Percentiles rank a stretch among this genome's conserved stretches.
phyloP scores from a whole-genome alignment of 2,329 filamentous ascomycete genomes.

The Sporothrix phasma region DNA sequence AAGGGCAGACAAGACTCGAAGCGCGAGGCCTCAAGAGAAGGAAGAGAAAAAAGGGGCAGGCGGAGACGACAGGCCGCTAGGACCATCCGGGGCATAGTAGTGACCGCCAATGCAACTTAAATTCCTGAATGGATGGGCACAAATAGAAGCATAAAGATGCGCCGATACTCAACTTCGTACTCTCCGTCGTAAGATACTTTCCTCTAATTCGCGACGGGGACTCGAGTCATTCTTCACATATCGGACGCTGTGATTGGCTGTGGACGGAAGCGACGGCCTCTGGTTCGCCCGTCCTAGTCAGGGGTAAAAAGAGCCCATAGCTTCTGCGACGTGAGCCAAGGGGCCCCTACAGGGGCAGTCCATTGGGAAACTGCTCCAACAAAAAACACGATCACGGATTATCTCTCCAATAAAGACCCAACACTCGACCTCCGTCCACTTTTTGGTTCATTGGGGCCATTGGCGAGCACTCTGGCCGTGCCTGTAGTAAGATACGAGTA shows the following conservation, averaged over 20 bases:
- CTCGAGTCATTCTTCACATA: neutral
- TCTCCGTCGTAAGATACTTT: too few relatives aligned
- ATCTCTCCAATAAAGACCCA: too few relatives aligned
- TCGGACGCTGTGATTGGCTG: neutral
- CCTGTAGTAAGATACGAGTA: too few relatives aligned
- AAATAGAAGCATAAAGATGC: conserved; percentile 5
- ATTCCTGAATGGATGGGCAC: neutral
- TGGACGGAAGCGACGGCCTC: neutral
- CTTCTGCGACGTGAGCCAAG: neutral
- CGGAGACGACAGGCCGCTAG: conserved; percentile 1
- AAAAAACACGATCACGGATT: too few relatives aligned
- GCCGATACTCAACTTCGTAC: too few relatives aligned
- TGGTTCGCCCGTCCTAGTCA: conserved; percentile 4
- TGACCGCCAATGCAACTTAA: conserved; percentile 5
- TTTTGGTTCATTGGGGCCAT: too few relatives aligned
- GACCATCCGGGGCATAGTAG: neutral
- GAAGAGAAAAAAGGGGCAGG: neutral
- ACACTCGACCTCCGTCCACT: too few relatives aligned
- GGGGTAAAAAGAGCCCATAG: neutral
- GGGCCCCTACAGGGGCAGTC: neutral
- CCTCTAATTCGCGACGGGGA: neutral
- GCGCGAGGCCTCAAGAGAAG: neutral
- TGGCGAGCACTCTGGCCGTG: too few relatives aligned
- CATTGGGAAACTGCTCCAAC: too few relatives aligned
- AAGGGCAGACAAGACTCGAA: neutral